Percentiles rank a stretch among this genome's conserved stretches.
These are phyloP conservation scores for Apiotrichum montevideense DNA, from an alignment of 1,284 basidiomycete genomes.

Conservation along the genomic window DNA sequence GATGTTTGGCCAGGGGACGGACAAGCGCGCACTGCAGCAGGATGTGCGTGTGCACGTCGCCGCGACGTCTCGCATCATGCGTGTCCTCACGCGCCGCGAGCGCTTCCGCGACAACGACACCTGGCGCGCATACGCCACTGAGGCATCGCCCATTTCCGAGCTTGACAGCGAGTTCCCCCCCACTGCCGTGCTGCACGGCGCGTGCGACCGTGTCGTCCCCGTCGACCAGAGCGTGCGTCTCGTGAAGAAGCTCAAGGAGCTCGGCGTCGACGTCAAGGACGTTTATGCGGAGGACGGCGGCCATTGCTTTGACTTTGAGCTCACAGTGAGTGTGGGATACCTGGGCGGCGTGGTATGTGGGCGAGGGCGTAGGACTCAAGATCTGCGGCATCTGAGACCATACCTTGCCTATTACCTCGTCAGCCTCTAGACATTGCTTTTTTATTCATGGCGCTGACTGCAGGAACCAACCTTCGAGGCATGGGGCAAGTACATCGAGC, in stretches of 20 bases:
- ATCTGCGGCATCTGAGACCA: too few relatives aligned
- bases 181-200: slow-evolving; percentile 26
- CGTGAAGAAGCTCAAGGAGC: slow-evolving; percentile 13
- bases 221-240: slow-evolving; percentile 18
- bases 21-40: background rate
- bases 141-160: background rate
- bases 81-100: slow-evolving; percentile 1
- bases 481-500: background rate
- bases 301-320: slow-evolving; percentile 25
- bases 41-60: slow-evolving; percentile 8
- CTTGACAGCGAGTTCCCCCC: slow-evolving; percentile 19
- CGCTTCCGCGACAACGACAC: background rate
- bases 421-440: too few relatives aligned
- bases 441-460: background rate
- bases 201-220: slow-evolving; percentile 18
- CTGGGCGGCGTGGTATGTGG: too few relatives aligned
- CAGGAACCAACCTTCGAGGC: background rate
- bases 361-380: too few relatives aligned
- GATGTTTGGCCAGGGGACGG: background rate
- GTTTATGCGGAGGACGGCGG: slow-evolving; percentile 15
- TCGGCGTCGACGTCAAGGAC: slow-evolving; percentile 15
- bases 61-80: slow-evolving; percentile 2
- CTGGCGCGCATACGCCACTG: background rate
- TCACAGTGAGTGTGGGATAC: slow-evolving; percentile 17
- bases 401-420: too few relatives aligned